These are phyloP conservation scores for Uncinocarpus reesii DNA, from an alignment of 2,329 filamentous ascomycete species.

Conservation along the genomic window DNA sequence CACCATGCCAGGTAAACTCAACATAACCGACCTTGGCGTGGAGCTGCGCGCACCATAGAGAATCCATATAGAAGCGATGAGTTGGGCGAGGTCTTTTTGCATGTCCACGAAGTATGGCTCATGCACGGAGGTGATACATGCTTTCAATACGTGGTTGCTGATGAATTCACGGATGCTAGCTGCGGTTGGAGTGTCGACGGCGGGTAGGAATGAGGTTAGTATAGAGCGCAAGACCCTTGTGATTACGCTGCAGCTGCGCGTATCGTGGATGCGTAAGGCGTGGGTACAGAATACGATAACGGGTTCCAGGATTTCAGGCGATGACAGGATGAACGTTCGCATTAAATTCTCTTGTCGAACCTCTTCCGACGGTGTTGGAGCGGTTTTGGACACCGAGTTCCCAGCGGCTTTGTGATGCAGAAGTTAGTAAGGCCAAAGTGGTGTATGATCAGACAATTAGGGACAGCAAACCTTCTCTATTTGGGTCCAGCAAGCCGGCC, in stretches of 20 bases:
- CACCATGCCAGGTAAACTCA: conserved; percentile 67
- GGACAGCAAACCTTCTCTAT: conserved; percentile 46
- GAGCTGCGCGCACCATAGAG: conserved; percentile 60
- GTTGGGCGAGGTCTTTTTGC: conserved; percentile 77
- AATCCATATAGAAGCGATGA: conserved; percentile 77
- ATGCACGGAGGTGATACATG: conserved; percentile 80
- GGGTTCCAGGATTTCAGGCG: conserved; percentile 70
- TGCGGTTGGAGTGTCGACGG: conserved; percentile 42
- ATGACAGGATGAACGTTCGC: conserved; percentile 70
- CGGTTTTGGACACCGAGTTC: not conserved
- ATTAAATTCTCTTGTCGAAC: conserved; percentile 42
- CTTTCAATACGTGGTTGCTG: conserved; percentile 75
- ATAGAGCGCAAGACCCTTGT: conserved; percentile 78
- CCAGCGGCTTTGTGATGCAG: not conserved
- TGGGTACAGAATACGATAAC: conserved; percentile 87
- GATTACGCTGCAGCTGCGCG: conserved; percentile 74
- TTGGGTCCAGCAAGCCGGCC: conserved; percentile 73
- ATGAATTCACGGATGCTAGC: conserved; percentile 78
- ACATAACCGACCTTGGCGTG: conserved; percentile 65
- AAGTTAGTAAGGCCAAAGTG: not conserved
- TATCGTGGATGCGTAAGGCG: conserved; percentile 79
- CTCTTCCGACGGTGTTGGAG: not conserved
- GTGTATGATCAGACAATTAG: not conserved
- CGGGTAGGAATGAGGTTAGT: conserved; percentile 61
- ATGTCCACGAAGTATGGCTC: conserved; percentile 95